Conservation (phyloP, 2,329 filamentous ascomycete genomes). For the Camillea tinctor region DNA sequence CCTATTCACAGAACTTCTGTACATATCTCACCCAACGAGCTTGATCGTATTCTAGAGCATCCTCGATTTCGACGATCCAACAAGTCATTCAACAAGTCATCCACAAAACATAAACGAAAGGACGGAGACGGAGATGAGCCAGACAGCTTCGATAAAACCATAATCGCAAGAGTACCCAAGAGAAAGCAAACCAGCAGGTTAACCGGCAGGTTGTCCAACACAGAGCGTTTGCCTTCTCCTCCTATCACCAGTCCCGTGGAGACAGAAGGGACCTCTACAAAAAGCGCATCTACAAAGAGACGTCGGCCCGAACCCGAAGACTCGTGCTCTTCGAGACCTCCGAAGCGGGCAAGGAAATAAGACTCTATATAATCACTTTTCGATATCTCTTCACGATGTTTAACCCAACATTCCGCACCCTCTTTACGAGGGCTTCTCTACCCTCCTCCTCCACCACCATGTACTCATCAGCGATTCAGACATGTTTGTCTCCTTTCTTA, state of each 20-base stretch:
- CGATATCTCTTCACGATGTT: constrained; percentile 19
- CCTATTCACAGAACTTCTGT: background rate
- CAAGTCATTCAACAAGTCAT: background rate
- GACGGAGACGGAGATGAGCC: background rate
- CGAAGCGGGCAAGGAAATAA: background rate
- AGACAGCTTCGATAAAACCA: background rate
- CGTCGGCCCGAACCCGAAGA: background rate
- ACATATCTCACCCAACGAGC: background rate
- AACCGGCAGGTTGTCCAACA: background rate
- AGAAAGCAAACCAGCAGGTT: background rate
- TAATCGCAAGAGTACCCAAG: background rate
- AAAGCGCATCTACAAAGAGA: background rate
- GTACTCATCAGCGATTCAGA: background rate
- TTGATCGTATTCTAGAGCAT: background rate
- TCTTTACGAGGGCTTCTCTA: constrained; percentile 25
- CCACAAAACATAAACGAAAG: too few relatives aligned
- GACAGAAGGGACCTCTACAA: background rate
- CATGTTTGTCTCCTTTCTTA: background rate
- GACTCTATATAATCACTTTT: too few relatives aligned
- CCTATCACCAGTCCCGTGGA: background rate
- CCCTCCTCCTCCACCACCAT: background rate
- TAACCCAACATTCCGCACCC: constrained; percentile 18
- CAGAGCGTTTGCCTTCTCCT: background rate
- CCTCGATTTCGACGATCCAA: background rate
- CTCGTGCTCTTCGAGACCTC: background rate